A percentile compares a stretch with the other conserved stretches of the same genome.
phyloP scores from a whole-genome alignment of 306 rosid species.

The Cucurbita moschata region DNA sequence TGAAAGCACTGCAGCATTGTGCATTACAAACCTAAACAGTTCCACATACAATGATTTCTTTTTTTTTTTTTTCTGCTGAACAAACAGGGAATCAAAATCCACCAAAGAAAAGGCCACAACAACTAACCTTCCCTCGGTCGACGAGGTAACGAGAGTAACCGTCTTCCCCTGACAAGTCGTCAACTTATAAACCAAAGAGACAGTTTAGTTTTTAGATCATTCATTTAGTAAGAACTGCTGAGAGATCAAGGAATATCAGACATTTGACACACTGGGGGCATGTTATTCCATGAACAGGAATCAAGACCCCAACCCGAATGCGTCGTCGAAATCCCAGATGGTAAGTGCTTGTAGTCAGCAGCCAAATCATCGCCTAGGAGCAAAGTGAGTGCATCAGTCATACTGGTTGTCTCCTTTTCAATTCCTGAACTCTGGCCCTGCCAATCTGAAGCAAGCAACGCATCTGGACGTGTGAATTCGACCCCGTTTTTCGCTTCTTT shows the following conservation, averaged over 20 bases:
- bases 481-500: conserved; percentile 16
- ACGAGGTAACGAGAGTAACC: not conserved
- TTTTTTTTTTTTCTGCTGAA: not conserved
- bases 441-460: conserved; percentile 56
- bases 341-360: conserved; percentile 26
- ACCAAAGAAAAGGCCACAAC: not conserved
- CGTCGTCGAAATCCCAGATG: conserved; percentile 25
- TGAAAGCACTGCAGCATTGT: not conserved
- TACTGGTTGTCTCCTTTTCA: conserved; percentile 17
- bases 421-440: conserved; percentile 26
- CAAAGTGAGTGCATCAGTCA: conserved; percentile 22
- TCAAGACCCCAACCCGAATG: conserved; percentile 25
- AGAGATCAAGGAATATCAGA: conserved; percentile 34
- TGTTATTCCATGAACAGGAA: conserved; percentile 44
- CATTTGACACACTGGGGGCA: conserved; percentile 48
- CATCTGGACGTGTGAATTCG: conserved; percentile 39
- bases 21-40: conserved; percentile 10
- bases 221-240: conserved; percentile 10
- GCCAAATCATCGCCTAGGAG: conserved; percentile 39
- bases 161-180: not conserved
- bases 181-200: not conserved
- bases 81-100: conserved; percentile 7
- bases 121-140: not conserved
- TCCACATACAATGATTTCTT: not conserved
- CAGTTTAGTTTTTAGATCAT: conserved; percentile 21